phyloP scores from a whole-genome alignment of 371 early-diverging fungal species.

The Mortierella sp. region DNA sequence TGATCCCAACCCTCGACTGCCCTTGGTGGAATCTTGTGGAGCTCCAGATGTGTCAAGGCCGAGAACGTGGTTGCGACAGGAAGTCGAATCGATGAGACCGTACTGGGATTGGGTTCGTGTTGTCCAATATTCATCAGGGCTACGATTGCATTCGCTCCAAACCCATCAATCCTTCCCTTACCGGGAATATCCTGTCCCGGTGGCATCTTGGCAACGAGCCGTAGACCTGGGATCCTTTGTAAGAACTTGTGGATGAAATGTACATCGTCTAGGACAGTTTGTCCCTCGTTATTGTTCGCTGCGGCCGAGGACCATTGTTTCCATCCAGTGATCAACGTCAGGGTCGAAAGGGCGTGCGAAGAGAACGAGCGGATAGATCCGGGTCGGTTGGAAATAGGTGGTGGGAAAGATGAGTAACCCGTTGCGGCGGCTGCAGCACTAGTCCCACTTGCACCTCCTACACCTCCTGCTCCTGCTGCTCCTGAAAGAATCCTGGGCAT shows the following conservation, averaged over 20 bases:
- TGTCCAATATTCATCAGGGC: conserved; percentile 31
- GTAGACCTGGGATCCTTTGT: conserved; percentile 58
- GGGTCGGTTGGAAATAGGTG: conserved; percentile 54
- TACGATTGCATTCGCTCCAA: conserved; percentile 54
- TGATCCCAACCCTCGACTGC: conserved; percentile 60
- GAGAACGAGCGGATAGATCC: conserved; percentile 63
- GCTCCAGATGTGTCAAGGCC: conserved; percentile 60
- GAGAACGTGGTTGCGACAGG: conserved; percentile 59
- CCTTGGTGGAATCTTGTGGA: conserved; percentile 59
- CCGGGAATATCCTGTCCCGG: conserved; percentile 27
- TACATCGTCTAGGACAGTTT: conserved; percentile 63
- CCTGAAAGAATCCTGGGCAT: conserved; percentile 26
- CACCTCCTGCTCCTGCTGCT: conserved; percentile 1
- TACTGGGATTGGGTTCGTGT: neutral
- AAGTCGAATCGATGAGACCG: conserved; percentile 17
- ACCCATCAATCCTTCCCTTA: conserved; percentile 59
- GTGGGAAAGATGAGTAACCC: conserved; percentile 46
- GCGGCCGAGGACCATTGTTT: conserved; percentile 64
- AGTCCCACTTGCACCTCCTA: neutral
- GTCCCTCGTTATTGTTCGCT: conserved; percentile 16
- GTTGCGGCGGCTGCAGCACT: no score
- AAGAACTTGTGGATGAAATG: conserved; percentile 63
- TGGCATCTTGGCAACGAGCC: conserved; percentile 52
- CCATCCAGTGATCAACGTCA: conserved; percentile 71
- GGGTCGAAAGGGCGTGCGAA: conserved; percentile 67